Conservation (phyloP, 2,329 filamentous ascomycete species). For the Botryotinia convoluta region DNA sequence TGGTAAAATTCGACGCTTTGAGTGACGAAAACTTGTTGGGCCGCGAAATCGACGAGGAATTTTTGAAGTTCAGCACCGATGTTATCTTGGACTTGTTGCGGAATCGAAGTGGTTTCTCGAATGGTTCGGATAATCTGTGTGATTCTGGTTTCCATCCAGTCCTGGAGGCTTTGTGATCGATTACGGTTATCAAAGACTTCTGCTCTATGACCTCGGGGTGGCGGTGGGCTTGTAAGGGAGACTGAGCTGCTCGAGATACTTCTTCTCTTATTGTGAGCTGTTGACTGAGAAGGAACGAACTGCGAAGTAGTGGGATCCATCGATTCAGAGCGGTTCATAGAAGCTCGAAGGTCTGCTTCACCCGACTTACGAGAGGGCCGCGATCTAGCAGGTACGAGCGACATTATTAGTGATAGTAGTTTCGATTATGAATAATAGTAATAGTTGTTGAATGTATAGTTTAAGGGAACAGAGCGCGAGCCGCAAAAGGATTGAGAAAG, state of each 20-base stretch:
- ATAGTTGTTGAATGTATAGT: constrained; percentile 4
- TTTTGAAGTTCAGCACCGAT: constrained; percentile 8
- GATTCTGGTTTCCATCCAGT: constrained; percentile 11
- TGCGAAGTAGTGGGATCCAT: constrained; percentile 11
- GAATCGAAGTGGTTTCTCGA: not conserved
- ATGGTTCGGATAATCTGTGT: not conserved
- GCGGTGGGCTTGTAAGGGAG: not conserved
- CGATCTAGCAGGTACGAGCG: constrained; percentile 7
- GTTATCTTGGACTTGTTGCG: constrained; percentile 7
- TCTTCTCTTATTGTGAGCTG: not conserved
- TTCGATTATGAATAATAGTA: constrained; percentile 2
- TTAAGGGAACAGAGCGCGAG: not conserved
- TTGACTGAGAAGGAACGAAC: not conserved
- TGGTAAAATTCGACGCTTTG: not conserved
- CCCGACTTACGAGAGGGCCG: not conserved
- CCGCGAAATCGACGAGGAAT: constrained; percentile 2
- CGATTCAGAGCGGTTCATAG: not conserved
- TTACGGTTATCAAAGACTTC: not conserved
- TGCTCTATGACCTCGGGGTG: not conserved
- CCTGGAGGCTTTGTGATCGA: not conserved
- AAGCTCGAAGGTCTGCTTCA: constrained; percentile 10
- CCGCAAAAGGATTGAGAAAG: not conserved
- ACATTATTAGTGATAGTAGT: constrained; percentile 13
- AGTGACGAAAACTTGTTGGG: constrained; percentile 9
- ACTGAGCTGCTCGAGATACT: not conserved